A percentile compares a stretch with the other conserved stretches of the same genome.
phyloP scores from a whole-genome alignment of 2,329 filamentous ascomycete species.

The Botrytis squamosa region DNA sequence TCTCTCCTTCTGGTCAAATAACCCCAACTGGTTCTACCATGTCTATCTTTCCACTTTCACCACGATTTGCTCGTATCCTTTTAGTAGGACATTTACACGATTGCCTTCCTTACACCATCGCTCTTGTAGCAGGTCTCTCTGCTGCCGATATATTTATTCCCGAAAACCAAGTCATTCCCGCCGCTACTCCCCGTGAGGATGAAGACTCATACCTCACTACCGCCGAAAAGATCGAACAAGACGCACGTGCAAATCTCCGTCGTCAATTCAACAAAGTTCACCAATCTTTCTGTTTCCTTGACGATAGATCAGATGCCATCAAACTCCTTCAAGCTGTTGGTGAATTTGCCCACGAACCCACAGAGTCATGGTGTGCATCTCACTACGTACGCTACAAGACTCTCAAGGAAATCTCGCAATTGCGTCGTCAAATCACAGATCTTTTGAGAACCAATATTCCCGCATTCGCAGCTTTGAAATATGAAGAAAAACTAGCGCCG shows the following conservation, averaged over 20 bases:
- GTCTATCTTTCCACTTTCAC: slow-evolving; percentile 85
- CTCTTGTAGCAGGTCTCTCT: slow-evolving; percentile 83
- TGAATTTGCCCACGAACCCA: slow-evolving; percentile 74
- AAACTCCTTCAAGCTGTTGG: slow-evolving; percentile 88
- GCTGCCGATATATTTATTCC: slow-evolving; percentile 85
- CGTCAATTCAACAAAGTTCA: slow-evolving; percentile 68
- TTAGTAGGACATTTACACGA: slow-evolving; percentile 79
- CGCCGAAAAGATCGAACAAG: slow-evolving; percentile 69
- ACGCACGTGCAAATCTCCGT: slow-evolving; percentile 63
- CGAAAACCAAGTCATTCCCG: slow-evolving; percentile 71
- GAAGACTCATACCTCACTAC: slow-evolving; percentile 58
- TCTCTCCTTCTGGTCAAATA: slow-evolving; percentile 69
- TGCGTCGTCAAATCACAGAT: slow-evolving; percentile 78
- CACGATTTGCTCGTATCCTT: slow-evolving; percentile 89
- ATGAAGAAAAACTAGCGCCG: slow-evolving; percentile 55
- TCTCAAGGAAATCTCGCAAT: slow-evolving; percentile 79
- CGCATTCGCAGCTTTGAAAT: slow-evolving; percentile 56
- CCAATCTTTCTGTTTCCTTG: slow-evolving; percentile 74
- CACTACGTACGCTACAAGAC: slow-evolving; percentile 88
- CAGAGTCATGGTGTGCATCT: slow-evolving; percentile 71
- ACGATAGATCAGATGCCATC: slow-evolving; percentile 81
- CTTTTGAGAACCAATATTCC: slow-evolving; percentile 76
- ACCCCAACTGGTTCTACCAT: slow-evolving; percentile 81
- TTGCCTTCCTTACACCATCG: slow-evolving; percentile 82
- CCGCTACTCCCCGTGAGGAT: slow-evolving; percentile 46